A percentile compares a stretch with the other conserved stretches of the same genome.
phyloP scores from a whole-genome alignment of 2,329 filamentous ascomycete genomes.

The Cladosporium sp. region DNA sequence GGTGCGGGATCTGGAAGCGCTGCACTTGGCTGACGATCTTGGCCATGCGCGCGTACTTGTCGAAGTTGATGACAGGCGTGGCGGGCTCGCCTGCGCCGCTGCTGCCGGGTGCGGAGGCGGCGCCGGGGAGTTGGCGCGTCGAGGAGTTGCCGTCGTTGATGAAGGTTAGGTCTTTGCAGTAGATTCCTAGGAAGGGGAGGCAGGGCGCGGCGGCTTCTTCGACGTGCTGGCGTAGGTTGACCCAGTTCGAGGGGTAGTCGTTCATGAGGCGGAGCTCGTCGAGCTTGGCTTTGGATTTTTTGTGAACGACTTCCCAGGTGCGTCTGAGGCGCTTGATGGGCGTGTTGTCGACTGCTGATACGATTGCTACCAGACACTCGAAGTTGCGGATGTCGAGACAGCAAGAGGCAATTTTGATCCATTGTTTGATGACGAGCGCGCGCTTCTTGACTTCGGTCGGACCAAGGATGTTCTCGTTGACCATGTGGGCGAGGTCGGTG shows the following conservation, averaged over 20 bases:
- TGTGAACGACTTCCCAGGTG: conserved; percentile 87
- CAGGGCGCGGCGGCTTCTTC: conserved; percentile 80
- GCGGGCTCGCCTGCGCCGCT: no score
- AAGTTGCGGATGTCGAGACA: conserved; percentile 93
- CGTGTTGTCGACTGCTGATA: conserved; percentile 88
- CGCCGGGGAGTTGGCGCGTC: conserved; percentile 67
- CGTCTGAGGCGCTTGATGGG: conserved; percentile 82
- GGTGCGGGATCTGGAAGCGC: conserved; percentile 91
- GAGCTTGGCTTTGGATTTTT: conserved; percentile 75
- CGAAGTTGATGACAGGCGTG: conserved; percentile 89
- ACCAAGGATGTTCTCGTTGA: conserved; percentile 86
- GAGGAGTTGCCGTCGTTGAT: conserved; percentile 90
- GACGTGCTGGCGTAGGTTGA: conserved; percentile 75
- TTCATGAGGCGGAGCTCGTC: conserved; percentile 79
- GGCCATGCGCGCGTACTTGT: conserved; percentile 91
- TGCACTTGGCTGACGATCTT: conserved; percentile 96
- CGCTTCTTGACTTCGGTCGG: conserved; percentile 90
- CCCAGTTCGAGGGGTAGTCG: conserved; percentile 87
- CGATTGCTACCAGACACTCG: conserved; percentile 93
- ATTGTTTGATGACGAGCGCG: conserved; percentile 88
- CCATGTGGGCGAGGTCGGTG: conserved; percentile 86
- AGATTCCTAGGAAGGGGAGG: conserved; percentile 92
- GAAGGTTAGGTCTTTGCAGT: conserved; percentile 93
- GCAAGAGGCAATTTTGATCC: conserved; percentile 89
- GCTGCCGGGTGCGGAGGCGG: conserved; percentile 39